These are phyloP conservation scores for Stagonosporopsis cucurbitacearum DNA, from an alignment of 2,329 filamentous ascomycete species.

Conservation along the genomic window DNA sequence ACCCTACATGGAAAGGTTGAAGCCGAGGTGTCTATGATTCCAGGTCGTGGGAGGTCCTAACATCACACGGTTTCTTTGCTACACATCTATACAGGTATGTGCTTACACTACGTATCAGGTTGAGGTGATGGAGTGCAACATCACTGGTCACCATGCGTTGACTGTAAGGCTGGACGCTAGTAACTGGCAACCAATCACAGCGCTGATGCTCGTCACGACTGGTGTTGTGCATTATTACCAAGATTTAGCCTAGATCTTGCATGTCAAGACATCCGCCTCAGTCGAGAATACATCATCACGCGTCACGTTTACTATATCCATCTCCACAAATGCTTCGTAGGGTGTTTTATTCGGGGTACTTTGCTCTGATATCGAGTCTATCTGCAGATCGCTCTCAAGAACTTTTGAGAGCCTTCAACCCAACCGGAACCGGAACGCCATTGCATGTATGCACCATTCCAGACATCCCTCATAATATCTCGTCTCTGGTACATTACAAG, in stretches of 20 bases:
- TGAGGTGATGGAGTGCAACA: neutral
- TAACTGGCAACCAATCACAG: slow-evolving; percentile 1
- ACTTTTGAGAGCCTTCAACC: slow-evolving; percentile 31
- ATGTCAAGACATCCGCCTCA: neutral
- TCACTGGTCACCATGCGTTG: neutral
- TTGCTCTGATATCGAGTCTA: slow-evolving; percentile 21
- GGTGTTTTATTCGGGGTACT: slow-evolving; percentile 17
- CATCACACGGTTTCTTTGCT: neutral
- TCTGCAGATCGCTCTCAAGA: slow-evolving; percentile 25
- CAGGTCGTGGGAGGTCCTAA: neutral
- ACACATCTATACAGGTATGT: neutral
- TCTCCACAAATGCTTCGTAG: neutral
- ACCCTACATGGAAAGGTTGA: slow-evolving; percentile 6
- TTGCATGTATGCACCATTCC: slow-evolving; percentile 46
- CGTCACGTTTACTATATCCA: neutral
- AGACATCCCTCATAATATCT: slow-evolving; percentile 28
- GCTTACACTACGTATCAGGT: neutral
- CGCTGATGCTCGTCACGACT: neutral
- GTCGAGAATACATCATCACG: neutral
- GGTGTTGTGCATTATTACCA: neutral
- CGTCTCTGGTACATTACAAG: slow-evolving; percentile 19
- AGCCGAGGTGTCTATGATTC: neutral
- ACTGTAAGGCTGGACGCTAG: slow-evolving; percentile 8
- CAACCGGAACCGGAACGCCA: slow-evolving; percentile 42
- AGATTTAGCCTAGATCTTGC: neutral